phyloP scores from a whole-genome alignment of 1,139 yeast genomes.

The Blastobotrys illinoisensis region DNA sequence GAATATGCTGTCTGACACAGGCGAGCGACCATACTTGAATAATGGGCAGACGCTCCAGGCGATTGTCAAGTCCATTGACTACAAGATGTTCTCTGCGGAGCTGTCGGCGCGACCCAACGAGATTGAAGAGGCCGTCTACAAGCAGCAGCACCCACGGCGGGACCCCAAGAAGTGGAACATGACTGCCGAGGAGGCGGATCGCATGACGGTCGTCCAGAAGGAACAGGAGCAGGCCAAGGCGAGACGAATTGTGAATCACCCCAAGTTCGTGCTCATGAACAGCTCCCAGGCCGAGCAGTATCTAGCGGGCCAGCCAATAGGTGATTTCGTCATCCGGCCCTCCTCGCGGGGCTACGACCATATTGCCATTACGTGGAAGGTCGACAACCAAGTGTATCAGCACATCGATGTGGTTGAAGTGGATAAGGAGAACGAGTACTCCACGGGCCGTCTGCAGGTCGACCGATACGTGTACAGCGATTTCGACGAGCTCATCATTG shows the following conservation, averaged over 20 bases:
- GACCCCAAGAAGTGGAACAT: slow-evolving; percentile 77
- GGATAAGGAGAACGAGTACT: slow-evolving; percentile 56
- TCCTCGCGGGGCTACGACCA: slow-evolving; percentile 86
- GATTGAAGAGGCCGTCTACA: slow-evolving; percentile 50
- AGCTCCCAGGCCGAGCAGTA: slow-evolving; percentile 88
- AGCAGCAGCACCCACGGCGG: slow-evolving; percentile 25
- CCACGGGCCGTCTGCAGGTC: slow-evolving; percentile 60
- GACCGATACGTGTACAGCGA: slow-evolving; percentile 70
- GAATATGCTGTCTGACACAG: slow-evolving; percentile 25
- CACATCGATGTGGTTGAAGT: slow-evolving; percentile 83
- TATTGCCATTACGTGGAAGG: slow-evolving; percentile 94
- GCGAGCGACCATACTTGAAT: slow-evolving; percentile 29
- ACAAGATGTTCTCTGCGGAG: slow-evolving; percentile 66
- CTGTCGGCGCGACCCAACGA: slow-evolving; percentile 67
- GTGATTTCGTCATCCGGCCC: slow-evolving; percentile 92
- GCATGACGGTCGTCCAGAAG: slow-evolving; percentile 45
- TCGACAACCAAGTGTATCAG: slow-evolving; percentile 84
- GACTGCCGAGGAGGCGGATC: slow-evolving; percentile 64
- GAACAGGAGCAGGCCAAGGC: slow-evolving; percentile 49
- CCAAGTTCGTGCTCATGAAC: slow-evolving; percentile 78
- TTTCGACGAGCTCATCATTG: slow-evolving; percentile 87
- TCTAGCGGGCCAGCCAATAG: slow-evolving; percentile 81
- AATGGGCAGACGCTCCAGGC: slow-evolving; percentile 85
- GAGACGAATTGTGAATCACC: slow-evolving; percentile 82
- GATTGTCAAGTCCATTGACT: slow-evolving; percentile 63